Conservation (phyloP, 129 eudicot species). For the Flaveria brownii region DNA sequence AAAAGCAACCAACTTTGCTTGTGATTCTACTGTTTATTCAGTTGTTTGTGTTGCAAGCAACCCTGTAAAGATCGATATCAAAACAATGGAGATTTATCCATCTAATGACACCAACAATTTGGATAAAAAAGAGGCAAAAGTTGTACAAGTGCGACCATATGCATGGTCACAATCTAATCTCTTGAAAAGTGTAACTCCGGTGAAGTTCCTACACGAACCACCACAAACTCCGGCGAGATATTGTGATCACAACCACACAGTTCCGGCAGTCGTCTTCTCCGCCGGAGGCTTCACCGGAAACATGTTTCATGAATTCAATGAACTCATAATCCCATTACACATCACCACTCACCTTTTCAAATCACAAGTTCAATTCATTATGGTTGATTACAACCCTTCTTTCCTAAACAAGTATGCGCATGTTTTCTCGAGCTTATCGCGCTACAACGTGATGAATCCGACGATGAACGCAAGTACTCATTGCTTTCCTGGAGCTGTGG, state of each 20-base stretch:
- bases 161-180: constrained; percentile 31
- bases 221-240: constrained; percentile 11
- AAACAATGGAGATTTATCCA: constrained; percentile 39
- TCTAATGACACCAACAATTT: neutral
- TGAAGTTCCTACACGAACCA: constrained; percentile 29
- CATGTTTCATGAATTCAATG: constrained; percentile 64
- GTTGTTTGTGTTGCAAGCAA: constrained; percentile 45
- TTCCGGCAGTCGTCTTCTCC: constrained; percentile 60
- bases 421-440: constrained; percentile 43
- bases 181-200: constrained; percentile 33
- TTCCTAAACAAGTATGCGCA: constrained; percentile 35
- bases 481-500: constrained; percentile 52
- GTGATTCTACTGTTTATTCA: constrained; percentile 35
- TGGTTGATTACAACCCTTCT: constrained; percentile 44
- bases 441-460: constrained; percentile 31
- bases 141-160: constrained; percentile 29
- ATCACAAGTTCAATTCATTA: constrained; percentile 47
- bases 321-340: constrained; percentile 63
- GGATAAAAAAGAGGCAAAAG: constrained; percentile 1
- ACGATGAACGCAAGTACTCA: constrained; percentile 20
- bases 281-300: constrained; percentile 58
- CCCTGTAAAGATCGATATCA: constrained; percentile 39
- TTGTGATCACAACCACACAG: constrained; percentile 31
- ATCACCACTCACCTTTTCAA: constrained; percentile 47
- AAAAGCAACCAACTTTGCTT: constrained; percentile 52